phyloP scores from a whole-genome alignment of 768 basidiomycete genomes.

The Mycena venus region DNA sequence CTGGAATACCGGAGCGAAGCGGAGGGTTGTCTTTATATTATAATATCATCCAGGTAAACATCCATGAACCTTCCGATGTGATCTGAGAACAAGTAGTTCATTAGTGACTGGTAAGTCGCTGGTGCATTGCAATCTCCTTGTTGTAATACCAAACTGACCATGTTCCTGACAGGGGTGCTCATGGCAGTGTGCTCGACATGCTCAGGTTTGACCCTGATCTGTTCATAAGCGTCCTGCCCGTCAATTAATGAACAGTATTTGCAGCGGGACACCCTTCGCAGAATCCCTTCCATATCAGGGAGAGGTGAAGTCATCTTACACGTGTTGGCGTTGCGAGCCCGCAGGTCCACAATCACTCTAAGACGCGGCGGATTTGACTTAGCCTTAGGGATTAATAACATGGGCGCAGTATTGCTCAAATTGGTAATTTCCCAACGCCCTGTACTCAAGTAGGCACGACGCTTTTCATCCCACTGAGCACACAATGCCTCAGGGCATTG shows the following conservation, averaged over 20 bases:
- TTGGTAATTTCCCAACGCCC: background rate
- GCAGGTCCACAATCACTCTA: no score
- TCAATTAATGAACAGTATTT: constrained; percentile 35
- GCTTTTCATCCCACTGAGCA: background rate
- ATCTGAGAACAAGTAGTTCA: no score
- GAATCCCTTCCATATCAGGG: no score
- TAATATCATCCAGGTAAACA: no score
- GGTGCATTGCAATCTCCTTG: no score
- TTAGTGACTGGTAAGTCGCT: no score
- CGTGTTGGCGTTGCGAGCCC: background rate
- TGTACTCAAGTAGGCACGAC: background rate
- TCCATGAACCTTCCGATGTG: no score
- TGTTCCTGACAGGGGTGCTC: constrained; percentile 45
- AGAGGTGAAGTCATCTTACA: no score
- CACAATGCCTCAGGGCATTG: constrained; percentile 14
- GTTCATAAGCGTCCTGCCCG: constrained; percentile 55
- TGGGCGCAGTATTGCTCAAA: background rate
- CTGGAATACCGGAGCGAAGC: no score
- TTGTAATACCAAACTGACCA: constrained; percentile 32
- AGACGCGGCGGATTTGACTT: background rate
- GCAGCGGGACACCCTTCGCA: background rate
- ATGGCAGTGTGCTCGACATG: constrained; percentile 42
- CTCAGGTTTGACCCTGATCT: constrained; percentile 37
- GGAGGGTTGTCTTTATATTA: no score
- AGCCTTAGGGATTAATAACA: background rate